These are phyloP conservation scores for Talaromyces sp. DNA, from an alignment of 2,329 filamentous ascomycete species.

Conservation along the genomic window DNA sequence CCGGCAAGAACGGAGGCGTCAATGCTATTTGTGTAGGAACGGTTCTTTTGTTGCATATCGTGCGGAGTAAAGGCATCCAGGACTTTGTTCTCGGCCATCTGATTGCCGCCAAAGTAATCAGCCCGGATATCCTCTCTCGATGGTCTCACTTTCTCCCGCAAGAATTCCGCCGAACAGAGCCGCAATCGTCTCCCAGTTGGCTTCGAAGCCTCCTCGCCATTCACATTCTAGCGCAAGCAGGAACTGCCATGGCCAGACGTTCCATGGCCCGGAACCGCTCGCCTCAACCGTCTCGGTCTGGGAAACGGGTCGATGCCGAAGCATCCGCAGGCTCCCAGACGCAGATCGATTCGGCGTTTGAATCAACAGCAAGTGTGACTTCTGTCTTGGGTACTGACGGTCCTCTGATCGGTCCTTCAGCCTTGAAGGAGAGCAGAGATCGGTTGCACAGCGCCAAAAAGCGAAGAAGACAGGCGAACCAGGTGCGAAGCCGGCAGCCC, in stretches of 20 bases:
- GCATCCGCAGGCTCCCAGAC: slow-evolving; percentile 38
- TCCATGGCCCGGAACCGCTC: slow-evolving; percentile 41
- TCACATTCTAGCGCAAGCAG: slow-evolving; percentile 44
- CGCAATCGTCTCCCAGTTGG: slow-evolving; percentile 39
- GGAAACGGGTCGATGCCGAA: slow-evolving; percentile 41
- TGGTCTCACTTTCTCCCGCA: slow-evolving; percentile 38
- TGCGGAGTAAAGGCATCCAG: slow-evolving; percentile 41
- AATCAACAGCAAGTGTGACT: slow-evolving; percentile 37
- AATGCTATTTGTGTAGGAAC: slow-evolving; percentile 41
- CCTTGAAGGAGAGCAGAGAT: slow-evolving; percentile 49
- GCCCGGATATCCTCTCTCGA: slow-evolving; percentile 36
- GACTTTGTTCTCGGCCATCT: slow-evolving; percentile 46
- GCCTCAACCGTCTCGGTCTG: slow-evolving; percentile 32
- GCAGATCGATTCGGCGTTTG: slow-evolving; percentile 37
- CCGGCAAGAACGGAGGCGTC: slow-evolving; percentile 41
- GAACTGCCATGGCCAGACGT: slow-evolving; percentile 42
- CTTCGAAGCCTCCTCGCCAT: slow-evolving; percentile 43
- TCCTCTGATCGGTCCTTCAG: slow-evolving; percentile 47
- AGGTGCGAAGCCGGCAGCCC: slow-evolving; percentile 83
- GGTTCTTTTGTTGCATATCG: slow-evolving; percentile 40
- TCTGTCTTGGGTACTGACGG: slow-evolving; percentile 36
- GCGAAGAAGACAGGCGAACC: slow-evolving; percentile 83
- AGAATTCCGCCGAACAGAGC: slow-evolving; percentile 37
- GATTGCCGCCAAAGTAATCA: slow-evolving; percentile 39
- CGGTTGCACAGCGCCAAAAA: slow-evolving; percentile 65